These are phyloP conservation scores for Neophaeococcomyces aloes DNA, from an alignment of 2,329 filamentous ascomycete species.

Conservation along the genomic window DNA sequence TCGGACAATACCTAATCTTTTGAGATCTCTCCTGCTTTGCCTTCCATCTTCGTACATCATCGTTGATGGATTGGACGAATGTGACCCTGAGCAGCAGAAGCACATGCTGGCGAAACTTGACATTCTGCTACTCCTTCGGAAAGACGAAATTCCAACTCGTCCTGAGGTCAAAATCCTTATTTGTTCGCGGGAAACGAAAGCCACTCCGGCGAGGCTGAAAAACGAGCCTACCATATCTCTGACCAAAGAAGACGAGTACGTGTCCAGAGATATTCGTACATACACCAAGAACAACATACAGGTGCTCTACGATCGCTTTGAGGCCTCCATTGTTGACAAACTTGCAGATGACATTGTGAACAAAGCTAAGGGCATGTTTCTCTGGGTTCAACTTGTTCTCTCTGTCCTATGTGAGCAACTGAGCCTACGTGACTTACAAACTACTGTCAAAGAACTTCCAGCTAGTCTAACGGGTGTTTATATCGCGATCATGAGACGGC, in stretches of 20 bases:
- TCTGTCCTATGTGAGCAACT: constrained; percentile 8
- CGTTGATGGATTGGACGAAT: constrained; percentile 26
- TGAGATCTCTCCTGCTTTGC: constrained; percentile 1
- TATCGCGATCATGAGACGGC: constrained; percentile 10
- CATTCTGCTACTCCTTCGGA: not conserved
- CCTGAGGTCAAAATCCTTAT: constrained; percentile 10
- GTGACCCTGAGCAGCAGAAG: constrained; percentile 15
- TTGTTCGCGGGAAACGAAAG: constrained; percentile 14
- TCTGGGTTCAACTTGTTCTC: constrained; percentile 18
- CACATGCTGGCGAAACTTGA: constrained; percentile 16
- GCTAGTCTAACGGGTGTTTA: constrained; percentile 12
- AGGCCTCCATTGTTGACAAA: not conserved
- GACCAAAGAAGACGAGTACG: not conserved
- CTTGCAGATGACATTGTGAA: constrained; percentile 7
- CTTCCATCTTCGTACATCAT: constrained; percentile 19
- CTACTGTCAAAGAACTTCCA: constrained; percentile 13
- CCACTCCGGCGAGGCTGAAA: not conserved
- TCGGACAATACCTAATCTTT: constrained; percentile 17
- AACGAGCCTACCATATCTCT: not conserved
- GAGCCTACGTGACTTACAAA: constrained; percentile 9
- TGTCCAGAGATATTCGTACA: constrained; percentile 7
- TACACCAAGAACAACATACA: constrained; percentile 9
- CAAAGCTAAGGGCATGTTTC: constrained; percentile 19
- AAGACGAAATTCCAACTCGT: constrained; percentile 4
- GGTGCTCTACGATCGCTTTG: constrained; percentile 4